Base-by-base conservation (phyloP, 1,284 basidiomycete genomes). In the Irpex rosettiformis region DNA sequence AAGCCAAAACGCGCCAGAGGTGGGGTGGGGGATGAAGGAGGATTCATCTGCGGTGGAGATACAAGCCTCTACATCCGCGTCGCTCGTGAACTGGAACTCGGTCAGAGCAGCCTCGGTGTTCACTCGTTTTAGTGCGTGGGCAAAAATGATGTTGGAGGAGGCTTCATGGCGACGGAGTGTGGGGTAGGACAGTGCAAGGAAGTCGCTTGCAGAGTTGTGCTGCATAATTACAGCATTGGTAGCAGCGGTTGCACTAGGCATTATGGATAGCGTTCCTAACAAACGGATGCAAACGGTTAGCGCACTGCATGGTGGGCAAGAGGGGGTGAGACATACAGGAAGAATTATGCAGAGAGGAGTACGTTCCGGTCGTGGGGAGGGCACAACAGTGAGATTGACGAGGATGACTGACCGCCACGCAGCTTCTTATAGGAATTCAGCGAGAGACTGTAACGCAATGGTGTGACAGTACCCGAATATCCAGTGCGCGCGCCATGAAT, bases 71-170 rank as follows among this genome's bases (percentile, higher is more conserved):
- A 75, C 66, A 58, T 79, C 75, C 21, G 67, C 61, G 52, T 74
- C 70, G 45, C 66, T 65, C 43, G 67, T 67, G 64, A 78, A 79
- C 55, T 73, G 70, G 61, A 68, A 73, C 1, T 70, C 71, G 21
- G 74, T 75, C 48, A 75, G 62, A 21, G 70, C 74, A 13, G 67
- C 69, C 61, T 79, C 77, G 30, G 68, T 69, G 43, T 68, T 70
- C 58, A 78, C 68, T 49, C 73, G 70, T 64, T 78, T 78, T 56
- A 81, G 72, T 2, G 81, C 80, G 58, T 79, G 79, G 1, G 78
- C 79, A 11, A 82, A 69, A 54, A 84, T 75, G 60, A 83, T 81
- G 61, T 82, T 82, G 13, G 80, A 72, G 2, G 80, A 80, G 30
- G 71, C 72, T 61, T 83, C 80, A 54, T 79, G 69, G 42, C 69